Evolutionary conservation across 2,329 filamentous ascomycete species (phyloP), one percentile per base, ranked within the genome.

Genomic region (Tolypocladium nubicola): DNA sequence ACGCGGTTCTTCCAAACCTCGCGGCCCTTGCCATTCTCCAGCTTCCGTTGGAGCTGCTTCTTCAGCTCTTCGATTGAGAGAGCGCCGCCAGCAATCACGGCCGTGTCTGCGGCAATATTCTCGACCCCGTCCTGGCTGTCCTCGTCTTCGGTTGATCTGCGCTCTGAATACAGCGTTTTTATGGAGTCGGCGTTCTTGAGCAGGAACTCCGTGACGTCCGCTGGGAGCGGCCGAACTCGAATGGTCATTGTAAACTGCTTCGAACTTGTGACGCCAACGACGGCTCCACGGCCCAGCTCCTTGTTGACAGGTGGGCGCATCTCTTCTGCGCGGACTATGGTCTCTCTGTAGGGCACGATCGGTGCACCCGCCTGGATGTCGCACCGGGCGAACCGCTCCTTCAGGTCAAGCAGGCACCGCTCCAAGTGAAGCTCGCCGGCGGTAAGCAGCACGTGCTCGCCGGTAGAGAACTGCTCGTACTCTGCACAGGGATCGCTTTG

Each of bases 401-500:
- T 83, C 33, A 99, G 78, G 75, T 99, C 94, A 56, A 94, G 96
- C 59, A 99, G 72, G 69, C 94, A 99, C 57, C 94, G 81, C 72
- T 99, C 94, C 3, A 99, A 79, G 74, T 99, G 94, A 63, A 99
- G 70, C 71, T 99, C 94, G 56, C 94, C 94, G 7, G 94, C 94
- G 0, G 94, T 97, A 41, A 96, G 73, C 26, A 99, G 84, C 47
- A 99, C 94, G 71, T 99, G 94, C 73, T 99, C 94, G 57, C 94
- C 94, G 63, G 87, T 97, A 57, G 87, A 82, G 55, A 97, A 87
- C 54, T 96, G 90, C 69, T 97, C 92, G 65, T 99, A 99, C 69
- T 96, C 87, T 16, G 93, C 94, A 66, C 94, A 97, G 0, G 94
- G 93, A 66, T 99, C 94, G 65, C 91, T 95, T 68, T 97, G 91